Evolutionary conservation across 257 asterid genomes (phyloP).

Genomic region (Osmanthus fragrans): DNA sequence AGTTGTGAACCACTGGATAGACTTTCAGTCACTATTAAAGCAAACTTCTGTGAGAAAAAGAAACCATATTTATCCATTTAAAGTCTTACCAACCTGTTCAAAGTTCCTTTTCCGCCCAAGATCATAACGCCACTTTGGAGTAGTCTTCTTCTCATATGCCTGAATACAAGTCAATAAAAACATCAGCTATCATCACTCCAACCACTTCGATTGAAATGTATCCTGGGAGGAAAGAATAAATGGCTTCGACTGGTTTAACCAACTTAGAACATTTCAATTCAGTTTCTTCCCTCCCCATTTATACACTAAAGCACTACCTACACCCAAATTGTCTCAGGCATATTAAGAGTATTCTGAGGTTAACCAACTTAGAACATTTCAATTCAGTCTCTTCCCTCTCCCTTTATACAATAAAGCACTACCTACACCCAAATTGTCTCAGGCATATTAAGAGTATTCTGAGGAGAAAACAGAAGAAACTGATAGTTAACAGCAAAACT

Average conservation of each 20-base stretch:
- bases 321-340: background rate
- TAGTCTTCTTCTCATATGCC: constrained; percentile 61
- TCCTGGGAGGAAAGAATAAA: background rate
- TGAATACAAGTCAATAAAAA: constrained; percentile 18
- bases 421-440: background rate
- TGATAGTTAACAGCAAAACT: background rate
- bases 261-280: background rate
- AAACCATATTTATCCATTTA: background rate
- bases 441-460: background rate
- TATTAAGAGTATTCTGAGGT: background rate
- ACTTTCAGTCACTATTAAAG: background rate
- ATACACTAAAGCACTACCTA: background rate
- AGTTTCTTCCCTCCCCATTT: background rate
- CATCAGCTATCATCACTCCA: constrained; percentile 8
- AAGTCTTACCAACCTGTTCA: constrained; percentile 34
- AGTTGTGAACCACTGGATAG: background rate
- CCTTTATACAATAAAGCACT: background rate
- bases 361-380: too few species aligned
- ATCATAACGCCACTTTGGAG: constrained; percentile 61
- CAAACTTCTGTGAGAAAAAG: background rate
- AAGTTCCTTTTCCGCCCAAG: constrained; percentile 61
- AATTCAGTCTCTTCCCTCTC: background rate
- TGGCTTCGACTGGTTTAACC: background rate
- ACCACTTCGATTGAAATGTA: background rate
- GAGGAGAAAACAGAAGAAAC: background rate